Conservation (phyloP, 139 green algal genomes). For the Tetradesmus obliquus region DNA sequence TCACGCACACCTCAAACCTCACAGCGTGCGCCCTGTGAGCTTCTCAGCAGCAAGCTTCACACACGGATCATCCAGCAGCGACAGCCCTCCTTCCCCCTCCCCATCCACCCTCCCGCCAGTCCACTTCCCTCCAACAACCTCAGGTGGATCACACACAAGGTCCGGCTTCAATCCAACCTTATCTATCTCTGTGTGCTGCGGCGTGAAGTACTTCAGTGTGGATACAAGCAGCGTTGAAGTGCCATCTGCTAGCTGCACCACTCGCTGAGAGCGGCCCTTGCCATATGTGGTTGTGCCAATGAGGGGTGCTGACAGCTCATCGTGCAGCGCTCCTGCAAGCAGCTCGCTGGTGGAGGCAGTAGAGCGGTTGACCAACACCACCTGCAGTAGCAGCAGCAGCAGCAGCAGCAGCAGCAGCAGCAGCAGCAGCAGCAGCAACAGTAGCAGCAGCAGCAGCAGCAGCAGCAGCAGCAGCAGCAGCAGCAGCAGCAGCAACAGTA, state of each 20-base stretch:
- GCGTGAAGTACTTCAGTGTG: constrained; percentile 49
- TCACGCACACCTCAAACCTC: background rate
- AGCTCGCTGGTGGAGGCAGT: constrained; percentile 89
- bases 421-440: background rate
- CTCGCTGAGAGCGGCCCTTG: constrained; percentile 83
- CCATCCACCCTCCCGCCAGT: background rate
- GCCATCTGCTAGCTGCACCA: constrained; percentile 64
- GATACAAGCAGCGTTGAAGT: constrained; percentile 86
- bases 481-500: background rate
- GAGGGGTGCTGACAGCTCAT: constrained; percentile 74
- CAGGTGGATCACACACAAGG: constrained; percentile 40
- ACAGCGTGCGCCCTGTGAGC: background rate
- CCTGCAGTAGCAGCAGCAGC: constrained; percentile 19
- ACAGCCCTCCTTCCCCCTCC: background rate
- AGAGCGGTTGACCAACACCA: constrained; percentile 83
- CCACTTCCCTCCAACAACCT: constrained; percentile 16
- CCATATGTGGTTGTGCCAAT: constrained; percentile 85
- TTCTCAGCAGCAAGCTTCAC: constrained; percentile 42
- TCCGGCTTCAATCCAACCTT: constrained; percentile 49
- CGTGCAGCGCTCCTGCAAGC: constrained; percentile 85
- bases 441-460: too few species aligned
- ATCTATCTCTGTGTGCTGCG: constrained; percentile 45
- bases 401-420: background rate
- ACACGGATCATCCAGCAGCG: constrained; percentile 38
- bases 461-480: constrained; percentile 11